Base-by-base conservation (phyloP, 306 rosid genomes). In the Lathyrus tuberosus region DNA sequence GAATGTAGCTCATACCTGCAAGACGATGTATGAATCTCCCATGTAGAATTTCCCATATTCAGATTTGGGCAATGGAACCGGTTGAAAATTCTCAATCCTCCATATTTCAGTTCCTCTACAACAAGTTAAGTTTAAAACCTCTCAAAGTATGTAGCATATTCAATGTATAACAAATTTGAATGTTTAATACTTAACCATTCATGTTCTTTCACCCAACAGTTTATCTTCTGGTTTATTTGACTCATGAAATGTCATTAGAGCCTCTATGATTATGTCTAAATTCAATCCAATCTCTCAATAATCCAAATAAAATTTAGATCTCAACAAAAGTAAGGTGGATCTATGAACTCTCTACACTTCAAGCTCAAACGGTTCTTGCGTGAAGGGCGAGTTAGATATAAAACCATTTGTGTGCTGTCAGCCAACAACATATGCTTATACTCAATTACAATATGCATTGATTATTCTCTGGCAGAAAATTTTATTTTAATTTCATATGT, bases 71-170 rank as follows among this genome's bases (percentile, higher is more conserved):
- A 94, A 62, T 8, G 90, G 92, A 76, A 85, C 92, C 35, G 98
- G 98, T 85, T 84, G 94, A 79, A 94, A 90, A 82, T 90, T 71
- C 84, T 94, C 97, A 69, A 90, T 94, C 80, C 98, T 84, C 98
- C 98, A 94, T 73, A 94, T 90, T 80, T 94, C 98, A 74, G 90
- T 85, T 68, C 98, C 98, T 81, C 98, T 94, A 77, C 4, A 69
- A 24, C 67, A 84, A 35, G 91, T 90, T 82, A 94, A 94, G 98
- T 59, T 41, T 71, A 53, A 73, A 77, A 80, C 80, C 51, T 67
- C 44, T 70, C 38, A 70, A 78, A 61, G 26, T 42, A 44, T n/a
- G 66, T 37, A 75, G 66, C 7, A 68, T 65, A 37, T 46, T 68
- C 62, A 54, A 69, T 71, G 49, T 44, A 65, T 28, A 63, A 71